phyloP scores from a whole-genome alignment of 371 early-diverging fungal species.

The Haplosporangium sp. region DNA sequence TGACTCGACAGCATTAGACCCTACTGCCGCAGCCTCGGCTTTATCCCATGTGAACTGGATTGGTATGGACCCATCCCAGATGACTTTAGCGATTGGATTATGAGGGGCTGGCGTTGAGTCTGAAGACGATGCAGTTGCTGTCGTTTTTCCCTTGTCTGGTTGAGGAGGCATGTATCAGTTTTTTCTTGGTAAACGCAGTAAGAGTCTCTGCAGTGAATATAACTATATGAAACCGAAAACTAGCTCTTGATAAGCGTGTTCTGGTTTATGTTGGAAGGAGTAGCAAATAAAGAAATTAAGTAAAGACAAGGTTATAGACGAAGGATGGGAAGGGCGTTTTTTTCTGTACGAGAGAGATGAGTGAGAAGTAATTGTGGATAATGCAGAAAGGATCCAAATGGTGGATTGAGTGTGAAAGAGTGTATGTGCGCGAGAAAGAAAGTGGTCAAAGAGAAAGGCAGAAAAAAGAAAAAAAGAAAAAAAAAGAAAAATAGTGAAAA shows the following conservation, averaged over 20 bases:
- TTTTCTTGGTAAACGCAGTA: neutral
- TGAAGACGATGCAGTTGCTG: constrained; percentile 34
- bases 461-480: neutral
- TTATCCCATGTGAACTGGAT: constrained; percentile 63
- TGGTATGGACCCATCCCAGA: constrained; percentile 72
- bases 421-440: neutral
- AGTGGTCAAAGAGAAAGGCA: no score
- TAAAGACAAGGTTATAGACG: no score
- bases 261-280: no score
- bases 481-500: neutral
- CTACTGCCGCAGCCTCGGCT: constrained; percentile 55
- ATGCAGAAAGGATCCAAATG: neutral
- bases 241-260: neutral
- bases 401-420: constrained; percentile 4
- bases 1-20: constrained; percentile 58
- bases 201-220: neutral
- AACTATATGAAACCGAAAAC: neutral
- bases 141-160: constrained; percentile 46
- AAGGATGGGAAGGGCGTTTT: no score
- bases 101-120: constrained; percentile 29
- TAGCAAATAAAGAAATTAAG: no score
- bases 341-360: no score
- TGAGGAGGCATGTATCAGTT: constrained; percentile 41
- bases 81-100: constrained; percentile 49
- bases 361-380: neutral